Conservation (phyloP, 129 eudicot genomes). For the Artemisia argyi region DNA sequence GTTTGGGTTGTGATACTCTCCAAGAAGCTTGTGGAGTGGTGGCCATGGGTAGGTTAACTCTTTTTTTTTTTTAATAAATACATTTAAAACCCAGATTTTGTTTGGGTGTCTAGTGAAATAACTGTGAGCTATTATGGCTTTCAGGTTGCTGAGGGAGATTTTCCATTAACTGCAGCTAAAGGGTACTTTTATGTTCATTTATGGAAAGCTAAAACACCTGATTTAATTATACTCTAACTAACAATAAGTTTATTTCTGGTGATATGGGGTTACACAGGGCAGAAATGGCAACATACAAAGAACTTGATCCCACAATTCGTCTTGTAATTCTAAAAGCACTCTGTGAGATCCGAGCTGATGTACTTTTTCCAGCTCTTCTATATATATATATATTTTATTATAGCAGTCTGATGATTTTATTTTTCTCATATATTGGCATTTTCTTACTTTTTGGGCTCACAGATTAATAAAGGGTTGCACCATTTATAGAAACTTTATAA, state of each 20-base stretch:
- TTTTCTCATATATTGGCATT: neutral
- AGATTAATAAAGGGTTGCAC: neutral
- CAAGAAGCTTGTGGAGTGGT: conserved; percentile 77
- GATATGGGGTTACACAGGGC: conserved; percentile 43
- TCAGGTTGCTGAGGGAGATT: conserved; percentile 88
- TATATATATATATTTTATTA: conserved; percentile 11
- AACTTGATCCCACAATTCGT: conserved; percentile 76
- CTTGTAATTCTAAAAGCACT: conserved; percentile 77
- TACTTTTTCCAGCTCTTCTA: conserved; percentile 25
- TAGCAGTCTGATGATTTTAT: neutral
- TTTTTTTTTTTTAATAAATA: too few relatives aligned
- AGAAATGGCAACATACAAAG: conserved; percentile 64
- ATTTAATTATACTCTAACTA: neutral
- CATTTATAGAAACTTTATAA: conserved; percentile 4
- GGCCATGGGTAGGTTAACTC: conserved; percentile 97
- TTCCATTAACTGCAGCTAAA: conserved; percentile 68
- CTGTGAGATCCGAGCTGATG: conserved; percentile 87
- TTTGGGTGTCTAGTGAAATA: conserved; percentile 6
- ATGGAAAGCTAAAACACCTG: neutral
- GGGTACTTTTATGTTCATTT: conserved; percentile 54
- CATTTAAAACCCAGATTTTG: neutral
- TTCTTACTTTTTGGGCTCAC: neutral
- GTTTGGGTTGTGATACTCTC: conserved; percentile 70
- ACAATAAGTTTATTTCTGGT: neutral
- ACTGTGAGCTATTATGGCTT: conserved; percentile 12